These are phyloP conservation scores for Talaromyces sp. DNA, from an alignment of 2,329 filamentous ascomycete species.

Conservation along the genomic window DNA sequence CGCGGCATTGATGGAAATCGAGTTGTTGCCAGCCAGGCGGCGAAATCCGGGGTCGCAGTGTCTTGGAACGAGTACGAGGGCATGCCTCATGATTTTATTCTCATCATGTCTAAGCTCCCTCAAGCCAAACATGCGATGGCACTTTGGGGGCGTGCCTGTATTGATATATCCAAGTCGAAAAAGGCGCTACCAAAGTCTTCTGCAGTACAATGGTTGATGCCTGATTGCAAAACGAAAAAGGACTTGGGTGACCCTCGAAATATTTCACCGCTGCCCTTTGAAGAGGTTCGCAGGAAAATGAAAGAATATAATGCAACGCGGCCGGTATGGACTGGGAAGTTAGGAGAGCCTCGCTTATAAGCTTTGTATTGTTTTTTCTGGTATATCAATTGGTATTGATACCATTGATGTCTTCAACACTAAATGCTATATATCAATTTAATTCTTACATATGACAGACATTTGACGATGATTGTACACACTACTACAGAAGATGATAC, in stretches of 20 bases:
- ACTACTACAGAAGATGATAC: neutral
- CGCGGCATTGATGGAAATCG: slow-evolving; percentile 7
- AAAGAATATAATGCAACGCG: slow-evolving; percentile 6
- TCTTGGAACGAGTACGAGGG: slow-evolving; percentile 6
- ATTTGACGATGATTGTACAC: neutral
- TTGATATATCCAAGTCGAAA: neutral
- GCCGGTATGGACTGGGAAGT: slow-evolving; percentile 4
- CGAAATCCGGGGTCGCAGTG: neutral
- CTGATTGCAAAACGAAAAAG: neutral
- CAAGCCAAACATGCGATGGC: slow-evolving; percentile 6
- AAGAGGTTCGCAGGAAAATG: slow-evolving; percentile 5
- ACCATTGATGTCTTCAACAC: neutral
- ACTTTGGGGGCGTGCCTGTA: slow-evolving; percentile 1
- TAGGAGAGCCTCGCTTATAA: slow-evolving; percentile 2
- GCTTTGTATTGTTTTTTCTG: neutral
- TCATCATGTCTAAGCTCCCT: slow-evolving; percentile 1
- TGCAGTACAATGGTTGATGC: slow-evolving; percentile 2
- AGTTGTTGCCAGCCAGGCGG: slow-evolving; percentile 1
- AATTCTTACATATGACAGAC: neutral
- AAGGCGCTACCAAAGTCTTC: neutral
- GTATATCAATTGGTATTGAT: too few species aligned
- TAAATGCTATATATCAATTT: neutral
- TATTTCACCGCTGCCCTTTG: neutral
- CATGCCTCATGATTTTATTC: slow-evolving; percentile 5
- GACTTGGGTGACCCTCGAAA: neutral